Percentiles rank a stretch among this genome's conserved stretches.
phyloP scores from a whole-genome alignment of 805 yeast genomes.

The Candida nemodendra region DNA sequence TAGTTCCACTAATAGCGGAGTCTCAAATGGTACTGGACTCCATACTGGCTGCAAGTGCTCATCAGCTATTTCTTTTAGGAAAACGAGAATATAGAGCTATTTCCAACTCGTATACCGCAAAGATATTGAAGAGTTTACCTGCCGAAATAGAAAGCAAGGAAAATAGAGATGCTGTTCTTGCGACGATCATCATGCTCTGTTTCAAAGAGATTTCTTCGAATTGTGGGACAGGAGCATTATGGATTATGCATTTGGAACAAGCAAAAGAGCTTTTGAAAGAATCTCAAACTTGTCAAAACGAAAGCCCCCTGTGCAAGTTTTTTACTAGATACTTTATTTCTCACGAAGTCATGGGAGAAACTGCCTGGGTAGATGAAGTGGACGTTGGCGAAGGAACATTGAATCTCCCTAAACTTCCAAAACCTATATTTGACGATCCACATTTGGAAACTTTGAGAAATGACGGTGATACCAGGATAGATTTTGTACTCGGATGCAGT shows the following conservation, averaged over 20 bases:
- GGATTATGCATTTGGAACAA: constrained; percentile 38
- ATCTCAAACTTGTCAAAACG: constrained; percentile 23
- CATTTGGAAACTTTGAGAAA: constrained; percentile 33
- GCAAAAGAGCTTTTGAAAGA: constrained; percentile 37
- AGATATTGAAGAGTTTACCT: constrained; percentile 34
- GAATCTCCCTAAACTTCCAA: not conserved
- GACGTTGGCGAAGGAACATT: too few relatives aligned
- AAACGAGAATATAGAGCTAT: constrained; percentile 26
- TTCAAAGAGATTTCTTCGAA: constrained; percentile 41
- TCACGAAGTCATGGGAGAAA: constrained; percentile 45
- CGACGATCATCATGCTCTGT: constrained; percentile 39
- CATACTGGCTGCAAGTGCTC: constrained; percentile 37
- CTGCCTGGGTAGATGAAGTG: constrained; percentile 37
- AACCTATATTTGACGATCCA: constrained; percentile 31
- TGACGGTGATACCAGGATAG: constrained; percentile 36
- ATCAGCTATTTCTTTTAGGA: constrained; percentile 34
- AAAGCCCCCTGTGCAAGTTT: constrained; percentile 35
- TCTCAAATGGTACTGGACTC: constrained; percentile 36
- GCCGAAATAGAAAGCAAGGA: constrained; percentile 19
- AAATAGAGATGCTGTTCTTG: constrained; percentile 42
- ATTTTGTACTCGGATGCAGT: constrained; percentile 40
- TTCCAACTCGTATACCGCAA: constrained; percentile 28
- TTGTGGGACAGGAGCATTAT: constrained; percentile 37
- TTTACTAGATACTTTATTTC: constrained; percentile 39
- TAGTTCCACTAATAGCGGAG: constrained; percentile 37